Evolutionary conservation across 2,329 filamentous ascomycete genomes (phyloP).

Genomic region (Stemphylium vesicarium): DNA sequence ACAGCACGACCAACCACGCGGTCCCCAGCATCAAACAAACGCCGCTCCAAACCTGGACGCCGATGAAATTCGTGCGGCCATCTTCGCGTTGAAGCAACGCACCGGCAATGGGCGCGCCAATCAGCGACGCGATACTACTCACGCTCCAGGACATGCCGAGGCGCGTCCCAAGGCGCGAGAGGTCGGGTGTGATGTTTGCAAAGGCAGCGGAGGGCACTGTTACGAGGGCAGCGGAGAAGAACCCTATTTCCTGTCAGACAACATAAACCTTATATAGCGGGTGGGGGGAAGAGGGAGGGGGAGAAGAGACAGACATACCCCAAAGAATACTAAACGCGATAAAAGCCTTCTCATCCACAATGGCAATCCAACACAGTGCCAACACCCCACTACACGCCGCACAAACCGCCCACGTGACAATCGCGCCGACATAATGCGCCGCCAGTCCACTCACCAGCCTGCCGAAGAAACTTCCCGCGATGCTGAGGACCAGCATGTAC

Average conservation of each 20-base stretch:
- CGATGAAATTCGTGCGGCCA: constrained; percentile 36
- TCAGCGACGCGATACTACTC: constrained; percentile 44
- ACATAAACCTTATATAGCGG: too few species aligned
- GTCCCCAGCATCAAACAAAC: constrained; percentile 42
- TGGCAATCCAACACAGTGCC: constrained; percentile 41
- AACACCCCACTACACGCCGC: constrained; percentile 36
- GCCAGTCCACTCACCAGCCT: constrained; percentile 36
- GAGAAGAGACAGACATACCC: constrained; percentile 31
- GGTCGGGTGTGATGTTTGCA: constrained; percentile 46
- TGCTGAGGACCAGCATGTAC: constrained; percentile 42
- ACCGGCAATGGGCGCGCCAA: constrained; percentile 47
- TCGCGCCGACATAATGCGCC: constrained; percentile 42
- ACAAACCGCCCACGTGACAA: constrained; percentile 45
- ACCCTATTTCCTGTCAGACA: constrained; percentile 27
- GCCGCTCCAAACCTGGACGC: constrained; percentile 46
- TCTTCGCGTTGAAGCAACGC: constrained; percentile 35
- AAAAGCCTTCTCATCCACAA: constrained; percentile 34
- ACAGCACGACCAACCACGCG: constrained; percentile 34
- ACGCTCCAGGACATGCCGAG: constrained; percentile 49
- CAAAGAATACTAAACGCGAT: constrained; percentile 47
- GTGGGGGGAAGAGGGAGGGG: too few species aligned
- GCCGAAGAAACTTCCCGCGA: constrained; percentile 47
- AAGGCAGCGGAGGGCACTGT: constrained; percentile 47
- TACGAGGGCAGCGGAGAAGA: constrained; percentile 47
- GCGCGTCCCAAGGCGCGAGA: constrained; percentile 43